These are phyloP conservation scores for Saturnispora hagleri DNA, from an alignment of 805 yeast genomes.

Conservation along the genomic window DNA sequence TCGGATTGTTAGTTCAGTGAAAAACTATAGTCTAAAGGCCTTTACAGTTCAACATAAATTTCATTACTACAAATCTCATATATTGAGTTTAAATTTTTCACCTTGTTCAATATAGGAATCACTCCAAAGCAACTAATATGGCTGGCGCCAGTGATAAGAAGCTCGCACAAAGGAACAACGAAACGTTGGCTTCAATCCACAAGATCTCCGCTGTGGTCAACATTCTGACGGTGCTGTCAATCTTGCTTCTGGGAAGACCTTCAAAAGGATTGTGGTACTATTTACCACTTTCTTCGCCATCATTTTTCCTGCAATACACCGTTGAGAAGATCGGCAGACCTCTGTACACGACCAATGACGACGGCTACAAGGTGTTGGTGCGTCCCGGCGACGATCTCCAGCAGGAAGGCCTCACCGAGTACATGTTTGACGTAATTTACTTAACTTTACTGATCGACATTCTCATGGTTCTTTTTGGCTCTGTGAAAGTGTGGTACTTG, in stretches of 20 bases:
- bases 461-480: constrained; percentile 44
- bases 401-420: constrained; percentile 61
- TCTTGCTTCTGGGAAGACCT: constrained; percentile 32
- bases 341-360: constrained; percentile 28
- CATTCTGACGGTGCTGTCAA: constrained; percentile 29
- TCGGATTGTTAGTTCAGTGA: no score
- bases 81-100: background rate
- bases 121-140: constrained; percentile 16
- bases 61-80: no score
- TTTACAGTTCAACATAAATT: no score
- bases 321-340: constrained; percentile 61
- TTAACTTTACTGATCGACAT: constrained; percentile 52
- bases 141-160: constrained; percentile 33
- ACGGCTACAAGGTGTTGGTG: constrained; percentile 34
- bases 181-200: constrained; percentile 27
- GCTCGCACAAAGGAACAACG: constrained; percentile 25
- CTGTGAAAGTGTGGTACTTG: constrained; percentile 52
- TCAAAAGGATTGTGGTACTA: constrained; percentile 38
- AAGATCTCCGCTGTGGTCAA: constrained; percentile 32
- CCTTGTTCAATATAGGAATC: background rate
- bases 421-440: constrained; percentile 61
- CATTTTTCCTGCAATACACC: constrained; percentile 36
- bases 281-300: constrained; percentile 35
- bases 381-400: constrained; percentile 52
- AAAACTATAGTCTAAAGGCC: no score